Percentiles rank a stretch among this genome's conserved stretches.
Conservation (phyloP, 257 asterid species). For the Leptodermis oblonga region DNA sequence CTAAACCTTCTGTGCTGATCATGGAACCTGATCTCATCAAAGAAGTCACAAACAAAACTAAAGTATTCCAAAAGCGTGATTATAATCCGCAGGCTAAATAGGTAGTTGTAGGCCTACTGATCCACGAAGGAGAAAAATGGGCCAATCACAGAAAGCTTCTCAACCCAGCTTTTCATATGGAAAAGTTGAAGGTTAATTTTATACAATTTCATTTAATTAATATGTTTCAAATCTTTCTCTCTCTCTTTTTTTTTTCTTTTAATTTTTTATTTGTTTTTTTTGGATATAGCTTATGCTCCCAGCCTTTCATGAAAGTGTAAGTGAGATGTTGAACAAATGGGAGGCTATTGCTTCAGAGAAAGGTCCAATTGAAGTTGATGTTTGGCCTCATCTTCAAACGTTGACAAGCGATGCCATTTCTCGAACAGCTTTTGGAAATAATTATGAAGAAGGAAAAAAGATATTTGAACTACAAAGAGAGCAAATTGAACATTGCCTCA, state of each 20-base stretch:
- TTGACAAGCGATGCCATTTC: conserved; percentile 14
- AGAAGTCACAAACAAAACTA: neutral
- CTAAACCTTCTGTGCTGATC: neutral
- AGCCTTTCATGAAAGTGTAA: neutral
- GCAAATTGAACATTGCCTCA: no score
- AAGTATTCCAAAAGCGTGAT: neutral
- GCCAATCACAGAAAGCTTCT: conserved; percentile 14
- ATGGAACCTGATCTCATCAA: conserved; percentile 14
- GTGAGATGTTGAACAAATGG: conserved; percentile 17
- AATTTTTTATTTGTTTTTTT: neutral
- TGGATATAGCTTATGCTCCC: conserved; percentile 1
- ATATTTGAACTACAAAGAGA: no score
- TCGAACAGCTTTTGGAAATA: conserved; percentile 23
- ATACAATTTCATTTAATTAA: no score
- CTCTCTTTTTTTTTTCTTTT: no score
- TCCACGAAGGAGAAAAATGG: conserved; percentile 14
- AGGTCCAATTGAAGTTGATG: conserved; percentile 13
- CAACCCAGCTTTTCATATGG: conserved; percentile 18
- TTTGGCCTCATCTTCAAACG: conserved; percentile 18
- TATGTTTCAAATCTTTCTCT: no score
- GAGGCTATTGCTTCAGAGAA: conserved; percentile 10
- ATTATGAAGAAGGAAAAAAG: no score
- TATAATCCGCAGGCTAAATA: neutral
- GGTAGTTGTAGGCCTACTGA: neutral
- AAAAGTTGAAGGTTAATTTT: conserved; percentile 16